Conservation (phyloP, 2,329 filamentous ascomycete genomes). For the Hypoxylon sp. region DNA sequence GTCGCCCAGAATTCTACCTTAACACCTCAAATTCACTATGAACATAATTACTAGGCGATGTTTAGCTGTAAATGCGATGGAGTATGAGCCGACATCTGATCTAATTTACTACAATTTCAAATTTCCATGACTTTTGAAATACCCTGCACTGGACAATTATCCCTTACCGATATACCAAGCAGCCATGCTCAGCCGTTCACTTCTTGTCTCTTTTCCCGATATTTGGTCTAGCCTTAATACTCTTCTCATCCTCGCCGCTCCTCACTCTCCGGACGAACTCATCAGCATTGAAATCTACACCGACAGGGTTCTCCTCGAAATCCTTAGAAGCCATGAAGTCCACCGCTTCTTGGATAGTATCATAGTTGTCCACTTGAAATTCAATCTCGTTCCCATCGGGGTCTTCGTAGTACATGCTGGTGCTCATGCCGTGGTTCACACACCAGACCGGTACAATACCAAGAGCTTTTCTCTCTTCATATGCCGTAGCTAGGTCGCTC, state of each 20-base stretch:
- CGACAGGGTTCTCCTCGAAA: constrained; percentile 29
- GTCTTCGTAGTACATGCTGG: constrained; percentile 32
- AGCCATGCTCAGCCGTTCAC: too few species aligned
- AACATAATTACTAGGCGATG: too few species aligned
- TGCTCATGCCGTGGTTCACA: constrained; percentile 30
- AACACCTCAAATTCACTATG: too few species aligned
- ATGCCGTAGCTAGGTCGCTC: constrained; percentile 14
- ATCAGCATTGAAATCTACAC: constrained; percentile 20
- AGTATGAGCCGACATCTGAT: too few species aligned
- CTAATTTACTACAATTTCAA: not conserved
- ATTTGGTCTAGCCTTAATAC: constrained; percentile 24
- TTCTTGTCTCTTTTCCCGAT: constrained; percentile 22
- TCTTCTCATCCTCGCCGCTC: constrained; percentile 26
- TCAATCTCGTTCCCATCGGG: constrained; percentile 30
- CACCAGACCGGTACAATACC: constrained; percentile 21
- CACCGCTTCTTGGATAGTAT: constrained; percentile 18
- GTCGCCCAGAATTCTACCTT: too few species aligned
- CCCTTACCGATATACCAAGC: too few species aligned
- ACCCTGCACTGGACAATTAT: too few species aligned
- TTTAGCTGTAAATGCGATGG: too few species aligned
- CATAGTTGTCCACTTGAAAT: constrained; percentile 32
- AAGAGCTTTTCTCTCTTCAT: constrained; percentile 26
- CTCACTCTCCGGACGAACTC: constrained; percentile 18
- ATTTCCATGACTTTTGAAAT: too few species aligned
- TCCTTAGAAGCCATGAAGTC: constrained; percentile 23